These are phyloP conservation scores for Hortaea werneckii DNA, from an alignment of 2,329 filamentous ascomycete species.

Conservation along the genomic window DNA sequence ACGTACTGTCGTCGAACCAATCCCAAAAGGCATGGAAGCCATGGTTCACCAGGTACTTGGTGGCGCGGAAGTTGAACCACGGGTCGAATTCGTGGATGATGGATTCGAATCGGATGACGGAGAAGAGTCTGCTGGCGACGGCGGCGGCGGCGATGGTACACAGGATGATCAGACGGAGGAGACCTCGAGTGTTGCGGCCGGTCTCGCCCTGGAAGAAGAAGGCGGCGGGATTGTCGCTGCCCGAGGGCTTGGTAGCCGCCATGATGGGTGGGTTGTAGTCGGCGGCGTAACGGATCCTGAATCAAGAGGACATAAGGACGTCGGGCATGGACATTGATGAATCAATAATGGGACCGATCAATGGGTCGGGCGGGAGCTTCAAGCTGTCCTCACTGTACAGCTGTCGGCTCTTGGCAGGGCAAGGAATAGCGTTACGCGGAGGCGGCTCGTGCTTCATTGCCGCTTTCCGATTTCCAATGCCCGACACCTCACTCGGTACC, in stretches of 20 bases:
- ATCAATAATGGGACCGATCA: neutral
- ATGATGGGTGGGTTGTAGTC: neutral
- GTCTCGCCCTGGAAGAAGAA: conserved; percentile 66
- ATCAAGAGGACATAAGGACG: neutral
- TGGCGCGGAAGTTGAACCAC: conserved; percentile 99
- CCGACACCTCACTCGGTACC: too few relatives aligned
- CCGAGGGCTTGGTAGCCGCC: neutral
- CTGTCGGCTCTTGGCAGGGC: neutral
- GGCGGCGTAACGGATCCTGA: too few relatives aligned
- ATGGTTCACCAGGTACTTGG: conserved; percentile 92
- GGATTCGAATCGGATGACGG: conserved; percentile 96
- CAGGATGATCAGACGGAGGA: conserved; percentile 85
- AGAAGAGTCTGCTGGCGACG: conserved; percentile 89
- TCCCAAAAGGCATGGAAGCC: conserved; percentile 99
- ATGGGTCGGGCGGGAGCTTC: neutral
- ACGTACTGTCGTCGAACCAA: conserved; percentile 93
- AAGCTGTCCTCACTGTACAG: neutral
- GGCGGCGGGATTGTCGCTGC: conserved; percentile 12
- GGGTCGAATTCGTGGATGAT: conserved; percentile 99
- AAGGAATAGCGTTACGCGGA: neutral
- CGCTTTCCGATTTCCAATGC: too few relatives aligned
- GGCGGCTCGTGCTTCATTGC: too few relatives aligned
- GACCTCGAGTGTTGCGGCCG: conserved; percentile 68
- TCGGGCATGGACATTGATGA: neutral
- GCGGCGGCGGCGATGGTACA: conserved; percentile 83